phyloP scores from a whole-genome alignment of 2,329 filamentous ascomycete species.

The Didymella sp. region DNA sequence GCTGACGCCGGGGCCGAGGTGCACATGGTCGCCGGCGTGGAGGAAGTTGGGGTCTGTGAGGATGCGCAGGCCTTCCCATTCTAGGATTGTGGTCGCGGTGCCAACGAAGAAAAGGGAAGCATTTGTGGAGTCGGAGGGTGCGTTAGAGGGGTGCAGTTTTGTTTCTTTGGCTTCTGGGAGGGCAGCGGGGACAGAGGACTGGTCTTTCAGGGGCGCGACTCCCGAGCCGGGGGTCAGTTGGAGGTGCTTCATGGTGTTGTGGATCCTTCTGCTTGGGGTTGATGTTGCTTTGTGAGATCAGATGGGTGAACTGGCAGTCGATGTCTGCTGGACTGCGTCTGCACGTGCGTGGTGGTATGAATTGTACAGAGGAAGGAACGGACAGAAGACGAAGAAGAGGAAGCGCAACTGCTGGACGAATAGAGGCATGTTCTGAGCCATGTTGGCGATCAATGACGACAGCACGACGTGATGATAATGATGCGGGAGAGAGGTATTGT shows the following conservation, averaged over 20 bases:
- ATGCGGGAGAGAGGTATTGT: slow-evolving; percentile 3
- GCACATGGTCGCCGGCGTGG: slow-evolving; percentile 69
- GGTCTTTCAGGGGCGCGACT: slow-evolving; percentile 51
- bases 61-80: slow-evolving; percentile 61
- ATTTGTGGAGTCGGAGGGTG: slow-evolving; percentile 46
- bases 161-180: slow-evolving; percentile 56
- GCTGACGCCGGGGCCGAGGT: slow-evolving; percentile 69
- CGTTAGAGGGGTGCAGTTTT: slow-evolving; percentile 53
- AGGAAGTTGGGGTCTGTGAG: slow-evolving; percentile 65
- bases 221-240: slow-evolving; percentile 50
- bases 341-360: slow-evolving; percentile 20
- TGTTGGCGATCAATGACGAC: slow-evolving; percentile 32
- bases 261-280: no score
- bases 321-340: slow-evolving; percentile 8
- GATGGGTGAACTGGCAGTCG: slow-evolving; percentile 5
- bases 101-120: slow-evolving; percentile 63
- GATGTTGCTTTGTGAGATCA: no score
- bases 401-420: slow-evolving; percentile 35
- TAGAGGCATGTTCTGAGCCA: slow-evolving; percentile 26
- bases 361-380: slow-evolving; percentile 37
- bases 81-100: slow-evolving; percentile 63
- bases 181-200: slow-evolving; percentile 39
- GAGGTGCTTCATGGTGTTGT: slow-evolving; percentile 49
- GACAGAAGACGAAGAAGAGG: slow-evolving; percentile 37
- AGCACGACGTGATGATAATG: slow-evolving; percentile 30